Evolutionary conservation across 1,139 yeast genomes (phyloP).

Genomic region (Scheffersomyces titani): DNA sequence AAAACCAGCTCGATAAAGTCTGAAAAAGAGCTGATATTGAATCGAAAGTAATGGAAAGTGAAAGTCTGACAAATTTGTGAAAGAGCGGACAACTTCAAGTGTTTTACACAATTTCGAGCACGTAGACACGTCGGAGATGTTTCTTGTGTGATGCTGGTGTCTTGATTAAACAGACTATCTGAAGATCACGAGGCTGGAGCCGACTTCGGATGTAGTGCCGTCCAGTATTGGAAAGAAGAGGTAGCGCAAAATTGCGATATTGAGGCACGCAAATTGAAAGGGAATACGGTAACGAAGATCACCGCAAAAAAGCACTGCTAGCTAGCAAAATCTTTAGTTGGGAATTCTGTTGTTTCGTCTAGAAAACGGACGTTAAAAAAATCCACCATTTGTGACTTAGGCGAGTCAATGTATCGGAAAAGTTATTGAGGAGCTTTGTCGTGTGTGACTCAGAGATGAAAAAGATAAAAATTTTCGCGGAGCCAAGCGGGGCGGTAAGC

Average conservation of each 20-base stretch:
- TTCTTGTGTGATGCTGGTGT: slow-evolving; percentile 4
- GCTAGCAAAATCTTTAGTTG: neutral
- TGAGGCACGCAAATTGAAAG: neutral
- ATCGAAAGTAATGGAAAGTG: neutral
- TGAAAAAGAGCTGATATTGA: slow-evolving; percentile 1
- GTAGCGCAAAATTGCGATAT: neutral
- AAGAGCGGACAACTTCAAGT: neutral
- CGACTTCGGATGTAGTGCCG: neutral
- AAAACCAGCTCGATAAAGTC: neutral
- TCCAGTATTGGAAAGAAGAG: neutral
- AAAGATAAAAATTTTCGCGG: slow-evolving; percentile 28
- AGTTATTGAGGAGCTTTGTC: neutral
- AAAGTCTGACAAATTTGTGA: neutral
- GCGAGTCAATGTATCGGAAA: neutral
- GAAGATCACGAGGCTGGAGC: slow-evolving; percentile 7
- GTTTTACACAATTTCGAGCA: neutral
- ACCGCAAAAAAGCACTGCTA: neutral
- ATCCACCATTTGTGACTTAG: neutral
- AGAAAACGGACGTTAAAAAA: neutral
- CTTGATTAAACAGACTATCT: slow-evolving; percentile 3
- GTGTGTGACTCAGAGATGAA: slow-evolving; percentile 27
- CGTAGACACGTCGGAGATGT: neutral
- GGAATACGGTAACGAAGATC: neutral
- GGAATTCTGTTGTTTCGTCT: neutral
- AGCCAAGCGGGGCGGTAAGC: slow-evolving; percentile 1